Conservation (phyloP, 176 grass and related monocot species). For the Cenchrus purpureus region DNA sequence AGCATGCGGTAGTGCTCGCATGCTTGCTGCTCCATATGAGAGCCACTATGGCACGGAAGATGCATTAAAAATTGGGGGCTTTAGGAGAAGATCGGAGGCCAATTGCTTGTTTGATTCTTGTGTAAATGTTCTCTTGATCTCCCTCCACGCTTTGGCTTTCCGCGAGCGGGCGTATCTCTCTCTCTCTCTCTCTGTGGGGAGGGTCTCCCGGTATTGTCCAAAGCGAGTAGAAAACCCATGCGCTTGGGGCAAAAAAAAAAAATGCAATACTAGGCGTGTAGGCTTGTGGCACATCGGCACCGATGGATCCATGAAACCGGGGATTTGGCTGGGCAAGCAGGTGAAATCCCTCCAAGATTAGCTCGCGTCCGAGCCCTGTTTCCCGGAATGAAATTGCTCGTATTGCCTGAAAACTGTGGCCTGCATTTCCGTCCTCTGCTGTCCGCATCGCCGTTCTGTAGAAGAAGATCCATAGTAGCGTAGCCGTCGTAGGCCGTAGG, state of each 20-base stretch:
- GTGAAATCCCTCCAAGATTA: constrained; percentile 51
- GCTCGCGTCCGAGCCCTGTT: constrained; percentile 50
- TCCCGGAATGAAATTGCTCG: constrained; percentile 60
- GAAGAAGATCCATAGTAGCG: constrained; percentile 38
- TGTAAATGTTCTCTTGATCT: constrained; percentile 35
- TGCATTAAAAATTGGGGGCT: neutral
- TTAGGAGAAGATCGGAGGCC: constrained; percentile 21
- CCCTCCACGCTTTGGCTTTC: constrained; percentile 8
- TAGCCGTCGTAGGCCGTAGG: neutral
- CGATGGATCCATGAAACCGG: constrained; percentile 62
- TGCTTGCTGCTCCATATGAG: constrained; percentile 32
- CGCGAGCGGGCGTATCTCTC: neutral
- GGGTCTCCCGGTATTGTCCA: neutral
- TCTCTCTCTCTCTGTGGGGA: constrained; percentile 15
- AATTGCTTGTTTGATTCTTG: constrained; percentile 45
- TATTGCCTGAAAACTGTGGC: neutral
- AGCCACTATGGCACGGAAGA: neutral
- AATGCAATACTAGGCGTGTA: neutral
- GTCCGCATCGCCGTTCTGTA: constrained; percentile 25
- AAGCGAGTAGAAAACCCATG: constrained; percentile 18
- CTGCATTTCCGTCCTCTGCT: neutral
- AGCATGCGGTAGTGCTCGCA: neutral
- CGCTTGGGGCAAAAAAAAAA: constrained; percentile 19
- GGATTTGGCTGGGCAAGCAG: constrained; percentile 51
- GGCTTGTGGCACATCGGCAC: constrained; percentile 21